Evolutionary conservation across 2,329 filamentous ascomycete species (phyloP), one percentile per base, ranked within the genome.

Genomic region (Pestalotiopsis sp.): DNA sequence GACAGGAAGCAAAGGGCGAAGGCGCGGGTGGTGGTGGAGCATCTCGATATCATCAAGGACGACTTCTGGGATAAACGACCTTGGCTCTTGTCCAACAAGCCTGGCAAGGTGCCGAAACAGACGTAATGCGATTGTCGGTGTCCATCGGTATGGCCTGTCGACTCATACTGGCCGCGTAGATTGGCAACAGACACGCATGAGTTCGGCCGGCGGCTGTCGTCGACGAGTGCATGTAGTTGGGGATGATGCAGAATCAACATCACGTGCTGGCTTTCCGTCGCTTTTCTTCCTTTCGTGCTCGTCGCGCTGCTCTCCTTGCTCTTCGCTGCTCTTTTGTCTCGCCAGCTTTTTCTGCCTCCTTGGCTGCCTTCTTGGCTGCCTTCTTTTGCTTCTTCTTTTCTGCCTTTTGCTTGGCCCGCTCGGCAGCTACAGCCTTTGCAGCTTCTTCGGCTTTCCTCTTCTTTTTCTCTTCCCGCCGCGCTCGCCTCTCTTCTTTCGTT

Each of bases 1-100:
- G 90, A 97, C 71, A 91, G 86, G 77, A 98, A 97, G 83, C 87
- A 90, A 71, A 88, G 92, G 66, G 86, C 88, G 69, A 98, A 97
- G 80, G 95, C 94, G 0, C 87, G 87, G 65, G 90, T 99, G 60
- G 88, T 93, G 45, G 86, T 97, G 49, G 91, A 95, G 77, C 94
- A 98, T 83, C 82, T 96, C 69, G 96, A 99, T 81, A 93, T 99
- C 75, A 98, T 99, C 81, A 94, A 92, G 75, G 93, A 98, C 80
- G 92, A 93, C 3, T 99, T 99, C 78, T 99, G 96, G 96, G 87
- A 93, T 72, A 87, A 86, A 75, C 86, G 95, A 77, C 94, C 95
- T 1, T 98, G 95, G 93, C 85, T 96, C 68, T 78, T 95, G 66
- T 93, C 91, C 1, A 91, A 92, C 72, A 92, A 90, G 79, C 91